These are phyloP conservation scores for Halocafeteria seosinensis DNA, from an alignment of 108 stramenopile genomes.

Conservation along the genomic window DNA sequence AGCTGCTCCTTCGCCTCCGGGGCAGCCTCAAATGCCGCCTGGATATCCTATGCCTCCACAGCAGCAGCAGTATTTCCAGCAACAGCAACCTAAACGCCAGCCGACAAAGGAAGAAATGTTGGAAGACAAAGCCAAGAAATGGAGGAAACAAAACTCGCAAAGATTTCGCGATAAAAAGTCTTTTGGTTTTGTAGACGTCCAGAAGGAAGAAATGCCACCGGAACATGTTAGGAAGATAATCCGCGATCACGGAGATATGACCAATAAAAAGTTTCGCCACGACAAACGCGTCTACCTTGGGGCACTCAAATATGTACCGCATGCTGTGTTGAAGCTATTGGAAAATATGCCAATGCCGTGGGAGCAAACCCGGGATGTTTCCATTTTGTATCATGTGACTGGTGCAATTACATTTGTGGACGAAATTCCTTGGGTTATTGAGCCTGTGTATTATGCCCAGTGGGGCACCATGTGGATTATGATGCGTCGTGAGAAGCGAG, in stretches of 20 bases:
- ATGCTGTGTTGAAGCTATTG: conserved; percentile 88
- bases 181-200: conserved; percentile 36
- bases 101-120: conserved; percentile 20
- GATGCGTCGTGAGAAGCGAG: conserved; percentile 96
- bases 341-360: conserved; percentile 73
- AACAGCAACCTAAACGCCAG: too few species aligned
- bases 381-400: conserved; percentile 89
- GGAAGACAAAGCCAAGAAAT: conserved; percentile 60
- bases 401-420: conserved; percentile 96
- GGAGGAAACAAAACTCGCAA: conserved; percentile 59
- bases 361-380: conserved; percentile 57
- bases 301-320: conserved; percentile 95
- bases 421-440: conserved; percentile 89
- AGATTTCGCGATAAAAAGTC: conserved; percentile 36
- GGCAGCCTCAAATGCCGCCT: too few species aligned
- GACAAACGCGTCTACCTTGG: conserved; percentile 93
- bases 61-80: too few species aligned
- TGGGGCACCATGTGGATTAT: conserved; percentile 97
- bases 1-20: too few species aligned
- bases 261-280: conserved; percentile 74
- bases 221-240: conserved; percentile 90
- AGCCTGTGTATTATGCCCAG: conserved; percentile 91
- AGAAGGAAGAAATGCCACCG: conserved; percentile 67
- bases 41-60: too few species aligned
- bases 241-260: conserved; percentile 94